phyloP scores from a whole-genome alignment of 1,139 yeast genomes.

The Scheffersomyces lignicola region DNA sequence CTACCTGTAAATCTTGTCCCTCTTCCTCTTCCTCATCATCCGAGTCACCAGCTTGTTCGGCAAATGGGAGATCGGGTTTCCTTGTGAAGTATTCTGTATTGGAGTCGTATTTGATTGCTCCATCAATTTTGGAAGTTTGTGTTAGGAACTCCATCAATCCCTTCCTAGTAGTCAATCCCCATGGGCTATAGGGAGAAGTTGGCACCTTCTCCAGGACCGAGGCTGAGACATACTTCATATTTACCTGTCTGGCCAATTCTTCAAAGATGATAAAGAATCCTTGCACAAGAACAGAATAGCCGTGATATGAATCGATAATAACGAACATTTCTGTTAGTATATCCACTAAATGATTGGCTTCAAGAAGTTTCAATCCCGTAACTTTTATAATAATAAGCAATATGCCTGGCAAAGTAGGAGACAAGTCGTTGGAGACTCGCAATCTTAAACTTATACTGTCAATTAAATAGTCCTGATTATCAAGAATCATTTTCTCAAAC shows the following conservation, averaged over 20 bases:
- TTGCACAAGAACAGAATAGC: slow-evolving; percentile 68
- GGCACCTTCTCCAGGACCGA: slow-evolving; percentile 8
- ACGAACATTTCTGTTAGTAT: slow-evolving; percentile 72
- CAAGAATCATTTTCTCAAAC: slow-evolving; percentile 52
- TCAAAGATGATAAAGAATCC: slow-evolving; percentile 75
- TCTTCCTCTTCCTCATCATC: slow-evolving; percentile 39
- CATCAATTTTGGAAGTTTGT: slow-evolving; percentile 31
- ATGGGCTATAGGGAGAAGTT: slow-evolving; percentile 42
- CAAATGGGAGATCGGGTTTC: slow-evolving; percentile 35
- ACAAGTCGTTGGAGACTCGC: slow-evolving; percentile 60
- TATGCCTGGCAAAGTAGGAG: slow-evolving; percentile 73
- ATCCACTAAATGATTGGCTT: slow-evolving; percentile 62
- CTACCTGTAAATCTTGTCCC: slow-evolving; percentile 21
- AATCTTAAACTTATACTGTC: slow-evolving; percentile 72
- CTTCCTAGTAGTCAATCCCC: slow-evolving; percentile 50
- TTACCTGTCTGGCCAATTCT: slow-evolving; percentile 59
- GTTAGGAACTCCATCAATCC: slow-evolving; percentile 42
- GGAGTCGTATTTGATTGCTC: slow-evolving; percentile 28
- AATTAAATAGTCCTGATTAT: slow-evolving; percentile 77
- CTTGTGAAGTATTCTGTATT: slow-evolving; percentile 35
- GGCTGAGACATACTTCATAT: slow-evolving; percentile 31
- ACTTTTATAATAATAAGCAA: slow-evolving; percentile 65
- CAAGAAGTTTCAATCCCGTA: slow-evolving; percentile 64
- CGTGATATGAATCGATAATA: slow-evolving; percentile 80
- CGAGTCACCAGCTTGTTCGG: slow-evolving; percentile 29